These are phyloP conservation scores for Cubamyces lactineus DNA, from an alignment of 768 basidiomycete species.

Conservation along the genomic window DNA sequence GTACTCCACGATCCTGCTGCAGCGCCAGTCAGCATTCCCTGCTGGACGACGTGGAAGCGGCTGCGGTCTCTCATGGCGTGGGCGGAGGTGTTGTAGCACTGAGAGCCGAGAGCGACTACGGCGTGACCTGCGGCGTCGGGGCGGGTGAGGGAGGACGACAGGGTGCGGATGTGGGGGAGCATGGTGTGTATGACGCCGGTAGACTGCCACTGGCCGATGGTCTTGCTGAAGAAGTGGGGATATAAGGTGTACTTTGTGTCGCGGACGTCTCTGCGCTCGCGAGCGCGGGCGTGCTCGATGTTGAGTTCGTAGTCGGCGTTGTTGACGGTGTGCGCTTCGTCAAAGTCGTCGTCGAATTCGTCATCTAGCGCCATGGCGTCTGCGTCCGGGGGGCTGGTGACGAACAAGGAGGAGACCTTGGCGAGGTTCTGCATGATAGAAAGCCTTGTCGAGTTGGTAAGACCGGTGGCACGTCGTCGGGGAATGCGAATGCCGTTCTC, in stretches of 20 bases:
- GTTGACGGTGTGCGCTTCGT: background rate
- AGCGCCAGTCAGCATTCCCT: background rate
- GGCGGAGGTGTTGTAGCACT: constrained; percentile 2
- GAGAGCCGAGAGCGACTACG: background rate
- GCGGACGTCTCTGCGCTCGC: background rate
- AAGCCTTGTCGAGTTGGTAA: background rate
- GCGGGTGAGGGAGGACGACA: background rate
- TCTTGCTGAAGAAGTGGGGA: constrained; percentile 3
- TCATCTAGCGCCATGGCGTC: background rate
- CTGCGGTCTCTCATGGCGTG: background rate
- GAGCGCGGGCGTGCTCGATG: background rate
- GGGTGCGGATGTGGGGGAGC: background rate
- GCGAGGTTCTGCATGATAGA: constrained; percentile 1
- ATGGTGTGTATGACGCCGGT: background rate
- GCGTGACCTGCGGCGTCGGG: background rate
- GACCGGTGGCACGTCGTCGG: background rate
- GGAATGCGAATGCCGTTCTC: background rate
- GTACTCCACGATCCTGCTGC: background rate
- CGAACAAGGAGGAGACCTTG: background rate
- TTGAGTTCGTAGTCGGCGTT: background rate
- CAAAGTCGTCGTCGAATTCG: background rate
- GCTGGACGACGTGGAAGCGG: background rate
- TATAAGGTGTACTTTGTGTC: background rate
- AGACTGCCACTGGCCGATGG: background rate
- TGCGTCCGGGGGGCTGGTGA: background rate